Base-by-base conservation (phyloP, 768 basidiomycete species). In the Amanita thiersii region DNA sequence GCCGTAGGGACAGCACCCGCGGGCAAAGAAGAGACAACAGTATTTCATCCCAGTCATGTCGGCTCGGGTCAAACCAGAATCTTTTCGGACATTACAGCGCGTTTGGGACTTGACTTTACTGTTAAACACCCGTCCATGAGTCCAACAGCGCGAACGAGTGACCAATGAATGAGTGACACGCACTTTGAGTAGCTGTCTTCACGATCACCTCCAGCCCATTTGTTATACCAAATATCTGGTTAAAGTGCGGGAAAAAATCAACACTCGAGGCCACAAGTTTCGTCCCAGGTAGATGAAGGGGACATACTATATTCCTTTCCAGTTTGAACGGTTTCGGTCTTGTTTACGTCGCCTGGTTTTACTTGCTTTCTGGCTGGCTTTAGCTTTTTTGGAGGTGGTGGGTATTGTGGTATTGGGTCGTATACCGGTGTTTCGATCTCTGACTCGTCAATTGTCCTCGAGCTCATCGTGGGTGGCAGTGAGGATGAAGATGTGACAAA, bases 201-300 rank as follows among this genome's bases (percentile, higher is more conserved):
- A 21, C 90, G 78, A 59, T 99, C 96, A 43, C 94, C 96, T 40
- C 96, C 96, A n/a, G 96, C 96, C 94, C 94, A 98, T 65, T 96
- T 94, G 63, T 97, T 92, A 59, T 94, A 98, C 94, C 96, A 99
- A 39, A 94, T 86, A 62, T 99, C 87, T 86, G 46, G 31, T 30
- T 37, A 21, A 42, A 44, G 28, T 42, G n/a, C n/a, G n/a, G 33
- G 20, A 24, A 38, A 8, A 46, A 28, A 12, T 12, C 23, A 30
- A 21, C 3, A 20, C 32, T 25, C 28, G 31, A 34, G 14, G n/a
- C 25, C 14, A 25, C 30, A 23, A 31, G 3, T 33, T 30, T 12
- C 21, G 20, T 20, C 8, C 19, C 18, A 15, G n/a, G n/a, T 18
- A 11, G 18, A 15, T 10, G 9, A 25, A 31, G 5, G 21, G 17